phyloP scores from a whole-genome alignment of 495 filamentous ascomycete genomes.

The Margaritispora aquatica region DNA sequence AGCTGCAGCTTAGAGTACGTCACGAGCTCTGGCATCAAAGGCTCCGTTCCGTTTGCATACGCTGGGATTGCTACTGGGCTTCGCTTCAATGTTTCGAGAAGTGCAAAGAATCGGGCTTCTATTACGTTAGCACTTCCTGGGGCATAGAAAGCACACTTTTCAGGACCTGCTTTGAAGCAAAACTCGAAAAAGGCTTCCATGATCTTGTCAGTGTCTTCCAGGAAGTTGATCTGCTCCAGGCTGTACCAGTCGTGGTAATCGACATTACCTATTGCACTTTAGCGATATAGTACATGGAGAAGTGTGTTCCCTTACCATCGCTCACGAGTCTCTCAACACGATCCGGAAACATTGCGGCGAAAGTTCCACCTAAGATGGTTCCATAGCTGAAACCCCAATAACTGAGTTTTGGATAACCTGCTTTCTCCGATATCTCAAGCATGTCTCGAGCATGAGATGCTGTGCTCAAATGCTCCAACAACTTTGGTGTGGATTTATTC shows the following conservation, averaged over 20 bases:
- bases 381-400: slow-evolving; percentile 1
- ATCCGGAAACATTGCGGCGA: background rate
- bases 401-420: background rate
- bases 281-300: background rate
- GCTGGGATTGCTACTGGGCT: background rate
- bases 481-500: background rate
- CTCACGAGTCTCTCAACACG: background rate
- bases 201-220: background rate
- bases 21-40: background rate
- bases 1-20: background rate
- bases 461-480: background rate
- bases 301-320: background rate
- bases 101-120: background rate
- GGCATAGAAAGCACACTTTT: background rate
- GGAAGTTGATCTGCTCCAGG: background rate
- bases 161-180: background rate
- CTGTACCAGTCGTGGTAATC: background rate
- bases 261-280: background rate
- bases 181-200: background rate
- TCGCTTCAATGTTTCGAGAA: background rate
- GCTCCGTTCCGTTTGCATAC: background rate
- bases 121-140: background rate
- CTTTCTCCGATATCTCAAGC: background rate
- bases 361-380: background rate
- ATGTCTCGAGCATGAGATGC: background rate